Evolutionary conservation across 768 basidiomycete species (phyloP).

Genomic region (Gyrodon lividus): DNA sequence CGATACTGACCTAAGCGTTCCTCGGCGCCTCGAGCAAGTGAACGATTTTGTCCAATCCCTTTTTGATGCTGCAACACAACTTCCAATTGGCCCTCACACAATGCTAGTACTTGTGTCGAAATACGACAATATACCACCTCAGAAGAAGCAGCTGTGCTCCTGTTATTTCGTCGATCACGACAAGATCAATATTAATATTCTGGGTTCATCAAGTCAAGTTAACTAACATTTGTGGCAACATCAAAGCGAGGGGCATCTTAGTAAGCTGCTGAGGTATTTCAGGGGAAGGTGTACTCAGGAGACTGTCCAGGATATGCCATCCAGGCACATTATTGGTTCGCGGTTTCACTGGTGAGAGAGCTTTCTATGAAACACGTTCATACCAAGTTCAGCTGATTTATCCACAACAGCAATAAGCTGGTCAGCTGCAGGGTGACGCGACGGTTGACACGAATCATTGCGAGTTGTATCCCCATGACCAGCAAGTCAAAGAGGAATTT

Average conservation of each 20-base stretch:
- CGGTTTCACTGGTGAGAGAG: not conserved
- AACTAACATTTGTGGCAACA: slow-evolving; percentile 30
- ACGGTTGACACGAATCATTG: not conserved
- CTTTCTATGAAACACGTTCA: not conserved
- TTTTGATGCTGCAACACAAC: not conserved
- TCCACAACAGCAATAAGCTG: not conserved
- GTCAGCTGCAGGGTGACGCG: not conserved
- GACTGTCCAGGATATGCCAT: slow-evolving; percentile 16
- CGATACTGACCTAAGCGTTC: not conserved
- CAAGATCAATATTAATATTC: slow-evolving; percentile 42
- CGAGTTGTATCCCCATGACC: not conserved
- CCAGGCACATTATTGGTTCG: slow-evolving; percentile 24
- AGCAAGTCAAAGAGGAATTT: not conserved
- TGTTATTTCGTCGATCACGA: slow-evolving; percentile 50
- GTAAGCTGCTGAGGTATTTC: not conserved
- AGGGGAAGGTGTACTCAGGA: not conserved
- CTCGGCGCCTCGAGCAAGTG: not conserved
- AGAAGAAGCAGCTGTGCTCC: slow-evolving; percentile 3
- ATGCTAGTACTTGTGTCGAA: not conserved
- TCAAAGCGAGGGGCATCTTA: slow-evolving; percentile 21
- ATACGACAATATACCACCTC: not conserved
- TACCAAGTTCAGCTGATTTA: not conserved
- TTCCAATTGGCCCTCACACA: not conserved
- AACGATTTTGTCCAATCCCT: not conserved
- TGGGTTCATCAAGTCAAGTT: slow-evolving; percentile 40